Conservation (phyloP, 352 stramenopile species). For the Pythium monospermum region DNA sequence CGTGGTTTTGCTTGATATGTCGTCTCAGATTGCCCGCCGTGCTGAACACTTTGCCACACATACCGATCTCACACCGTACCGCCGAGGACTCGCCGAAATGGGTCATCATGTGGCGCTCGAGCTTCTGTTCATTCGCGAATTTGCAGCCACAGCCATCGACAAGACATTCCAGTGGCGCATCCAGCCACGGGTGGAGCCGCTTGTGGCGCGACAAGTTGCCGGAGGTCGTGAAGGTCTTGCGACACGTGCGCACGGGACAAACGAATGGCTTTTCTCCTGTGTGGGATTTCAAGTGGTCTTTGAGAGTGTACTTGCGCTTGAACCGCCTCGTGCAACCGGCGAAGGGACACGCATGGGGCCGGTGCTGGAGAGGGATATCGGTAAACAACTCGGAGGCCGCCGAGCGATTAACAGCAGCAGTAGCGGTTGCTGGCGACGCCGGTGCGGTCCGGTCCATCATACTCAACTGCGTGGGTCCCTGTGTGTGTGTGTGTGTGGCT, state of each 20-base stretch:
- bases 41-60: constrained; percentile 56
- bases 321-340: constrained; percentile 41
- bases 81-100: constrained; percentile 20
- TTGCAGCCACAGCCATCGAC: constrained; percentile 10
- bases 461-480: too few relatives aligned
- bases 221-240: constrained; percentile 71
- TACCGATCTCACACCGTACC: constrained; percentile 27
- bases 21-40: constrained; percentile 39
- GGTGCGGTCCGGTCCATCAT: too few relatives aligned
- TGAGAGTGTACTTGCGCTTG: constrained; percentile 67
- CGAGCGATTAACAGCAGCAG: too few relatives aligned
- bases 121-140: constrained; percentile 12
- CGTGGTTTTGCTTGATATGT: constrained; percentile 13
- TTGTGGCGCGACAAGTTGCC: constrained; percentile 63
- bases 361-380: background rate
- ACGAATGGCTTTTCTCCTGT: constrained; percentile 52
- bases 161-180: constrained; percentile 9
- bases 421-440: too few relatives aligned
- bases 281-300: constrained; percentile 76
- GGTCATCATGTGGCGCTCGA: constrained; percentile 17
- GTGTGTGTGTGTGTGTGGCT: too few relatives aligned
- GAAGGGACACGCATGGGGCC: constrained; percentile 32
- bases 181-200: constrained; percentile 35
- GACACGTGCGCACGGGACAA: constrained; percentile 29
- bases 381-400: constrained; percentile 1